phyloP scores from a whole-genome alignment of 2,329 filamentous ascomycete species.

The Graphilbum fragrans region DNA sequence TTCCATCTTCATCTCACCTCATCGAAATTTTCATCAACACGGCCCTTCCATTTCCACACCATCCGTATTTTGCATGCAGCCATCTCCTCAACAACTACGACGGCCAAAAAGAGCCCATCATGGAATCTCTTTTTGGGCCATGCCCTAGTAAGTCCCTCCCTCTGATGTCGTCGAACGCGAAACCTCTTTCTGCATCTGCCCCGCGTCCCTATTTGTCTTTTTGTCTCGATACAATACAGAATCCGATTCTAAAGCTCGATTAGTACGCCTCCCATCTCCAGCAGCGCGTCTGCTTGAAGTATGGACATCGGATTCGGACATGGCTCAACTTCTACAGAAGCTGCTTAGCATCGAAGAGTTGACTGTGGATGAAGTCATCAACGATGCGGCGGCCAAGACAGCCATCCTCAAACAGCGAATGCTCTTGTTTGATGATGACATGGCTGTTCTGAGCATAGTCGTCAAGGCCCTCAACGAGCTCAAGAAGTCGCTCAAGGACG shows the following conservation, averaged over 20 bases:
- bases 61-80: too few relatives aligned
- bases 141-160: conserved; percentile 2
- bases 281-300: conserved; percentile 8
- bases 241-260: too few relatives aligned
- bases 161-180: not conserved
- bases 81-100: too few relatives aligned
- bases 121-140: conserved; percentile 9
- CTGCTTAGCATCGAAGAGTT: not conserved
- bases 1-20: not conserved
- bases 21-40: too few relatives aligned
- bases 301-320: conserved; percentile 7
- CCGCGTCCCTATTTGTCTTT: not conserved
- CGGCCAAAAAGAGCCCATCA: not conserved
- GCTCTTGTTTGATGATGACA: conserved; percentile 6
- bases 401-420: not conserved
- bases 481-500: not conserved
- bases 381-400: not conserved
- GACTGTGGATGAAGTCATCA: not conserved
- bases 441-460: conserved; percentile 5
- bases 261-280: conserved; percentile 7
- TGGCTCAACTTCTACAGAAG: conserved; percentile 2
- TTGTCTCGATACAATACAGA: too few relatives aligned
- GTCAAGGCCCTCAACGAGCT: conserved; percentile 7
- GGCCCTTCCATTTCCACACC: not conserved
- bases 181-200: not conserved